These are phyloP conservation scores for Aspergillus persii DNA, from an alignment of 2,329 filamentous ascomycete genomes.

Conservation along the genomic window DNA sequence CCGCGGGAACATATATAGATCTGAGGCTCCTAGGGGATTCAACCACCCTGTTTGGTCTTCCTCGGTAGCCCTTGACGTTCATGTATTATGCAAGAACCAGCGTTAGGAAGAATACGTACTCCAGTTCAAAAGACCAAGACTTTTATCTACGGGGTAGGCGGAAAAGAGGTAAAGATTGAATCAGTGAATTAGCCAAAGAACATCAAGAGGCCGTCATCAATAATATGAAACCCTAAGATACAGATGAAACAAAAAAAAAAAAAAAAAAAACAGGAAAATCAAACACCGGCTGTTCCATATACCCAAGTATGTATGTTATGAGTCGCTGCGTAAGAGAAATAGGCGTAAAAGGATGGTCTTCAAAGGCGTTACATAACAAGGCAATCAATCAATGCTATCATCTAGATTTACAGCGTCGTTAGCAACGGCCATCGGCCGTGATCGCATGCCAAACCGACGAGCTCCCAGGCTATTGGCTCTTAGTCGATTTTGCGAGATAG, in stretches of 20 bases:
- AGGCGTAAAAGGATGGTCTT: not conserved
- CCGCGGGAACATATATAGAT: no score
- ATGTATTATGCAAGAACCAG: no score
- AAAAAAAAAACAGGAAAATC: conserved; percentile 1
- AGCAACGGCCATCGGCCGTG: conserved; percentile 24
- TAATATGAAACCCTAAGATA: not conserved
- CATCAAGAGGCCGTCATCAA: not conserved
- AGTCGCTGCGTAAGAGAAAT: conserved; percentile 23
- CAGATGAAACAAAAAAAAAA: not conserved
- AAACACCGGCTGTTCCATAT: conserved; percentile 22
- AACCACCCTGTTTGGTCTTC: no score
- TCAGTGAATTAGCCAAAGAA: not conserved
- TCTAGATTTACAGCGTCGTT: conserved; percentile 29
- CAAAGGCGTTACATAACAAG: conserved; percentile 2
- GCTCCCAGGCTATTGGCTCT: conserved; percentile 38
- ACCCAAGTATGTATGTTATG: conserved; percentile 18
- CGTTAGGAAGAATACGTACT: no score
- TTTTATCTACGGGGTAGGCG: no score
- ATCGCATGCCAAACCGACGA: conserved; percentile 34
- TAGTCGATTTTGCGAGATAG: conserved; percentile 36
- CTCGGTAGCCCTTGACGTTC: no score
- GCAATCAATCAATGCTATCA: conserved; percentile 30
- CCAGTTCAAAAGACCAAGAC: no score
- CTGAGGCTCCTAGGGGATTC: no score
- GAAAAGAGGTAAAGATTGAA: no score